Conservation (phyloP, 2,329 filamentous ascomycete genomes). For the Nannizzia gypsea region DNA sequence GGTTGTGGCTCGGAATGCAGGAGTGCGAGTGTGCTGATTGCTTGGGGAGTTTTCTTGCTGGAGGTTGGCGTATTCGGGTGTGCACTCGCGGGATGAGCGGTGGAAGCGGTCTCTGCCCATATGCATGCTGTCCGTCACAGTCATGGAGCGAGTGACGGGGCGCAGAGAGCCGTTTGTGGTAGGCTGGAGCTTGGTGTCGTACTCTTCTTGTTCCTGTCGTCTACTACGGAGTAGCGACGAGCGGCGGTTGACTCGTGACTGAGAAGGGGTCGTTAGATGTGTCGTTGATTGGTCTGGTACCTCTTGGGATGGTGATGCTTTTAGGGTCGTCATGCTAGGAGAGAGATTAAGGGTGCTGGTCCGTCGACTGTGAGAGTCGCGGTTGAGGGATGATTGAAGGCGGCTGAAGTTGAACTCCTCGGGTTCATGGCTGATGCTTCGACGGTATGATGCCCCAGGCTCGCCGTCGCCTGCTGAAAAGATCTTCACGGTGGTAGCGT, state of each 20-base stretch:
- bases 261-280: conserved; percentile 22
- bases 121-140: conserved; percentile 10
- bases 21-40: conserved; percentile 18
- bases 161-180: conserved; percentile 19
- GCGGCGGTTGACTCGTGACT: conserved; percentile 28
- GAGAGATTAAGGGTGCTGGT: conserved; percentile 25
- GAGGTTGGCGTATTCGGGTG: neutral
- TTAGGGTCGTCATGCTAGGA: conserved; percentile 14
- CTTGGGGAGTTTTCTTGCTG: conserved; percentile 4
- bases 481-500: conserved; percentile 17
- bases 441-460: conserved; percentile 24
- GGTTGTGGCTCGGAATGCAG: conserved; percentile 18
- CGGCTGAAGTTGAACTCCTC: conserved; percentile 19
- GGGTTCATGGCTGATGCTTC: conserved; percentile 29
- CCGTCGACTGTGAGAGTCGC: conserved; percentile 25
- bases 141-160: conserved; percentile 33
- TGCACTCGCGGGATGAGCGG: neutral
- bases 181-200: conserved; percentile 23
- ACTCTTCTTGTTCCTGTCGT: conserved; percentile 28
- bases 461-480: conserved; percentile 16
- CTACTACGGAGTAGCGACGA: conserved; percentile 26
- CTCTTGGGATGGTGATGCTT: conserved; percentile 20
- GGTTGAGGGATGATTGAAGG: conserved; percentile 16
- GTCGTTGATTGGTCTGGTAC: conserved; percentile 19
- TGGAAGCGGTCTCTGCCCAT: neutral